Evolutionary conservation across 139 green algal species (phyloP), one percentile per base, ranked within the genome.

Genomic region (Protoeuglena noctilucae): DNA sequence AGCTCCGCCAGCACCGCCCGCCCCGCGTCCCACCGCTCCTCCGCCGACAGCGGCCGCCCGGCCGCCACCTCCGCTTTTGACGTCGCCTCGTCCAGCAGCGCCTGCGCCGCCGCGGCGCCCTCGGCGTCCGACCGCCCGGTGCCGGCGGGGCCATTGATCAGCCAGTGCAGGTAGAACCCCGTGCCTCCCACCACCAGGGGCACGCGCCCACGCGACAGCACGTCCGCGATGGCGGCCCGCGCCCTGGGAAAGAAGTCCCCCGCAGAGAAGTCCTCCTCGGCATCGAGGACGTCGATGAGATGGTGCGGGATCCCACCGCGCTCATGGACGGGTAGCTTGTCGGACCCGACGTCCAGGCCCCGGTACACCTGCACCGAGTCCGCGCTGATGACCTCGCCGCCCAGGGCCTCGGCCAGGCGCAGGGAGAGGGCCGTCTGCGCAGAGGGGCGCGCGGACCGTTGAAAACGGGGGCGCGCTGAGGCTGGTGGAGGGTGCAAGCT

Each of bases 361-460:
- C 51, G 54, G 65, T 95, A 96, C 3, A 96, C 85, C 69, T 94
- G 84, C 34, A 95, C 89, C 0, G 81, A 93, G 65, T 97, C 89
- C 3, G 89, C 89, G 51, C 76, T 90, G 54, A 97, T 85, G 29
- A 97, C 81, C 47, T 97, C 89, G 5, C 83, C 88, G n/a, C 66
- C 57, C 2, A 97, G 59, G 1, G 21, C 31, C 66, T 82, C 23
- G 1, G 89, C 89, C 26, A 97, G 65, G 24, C 48, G 46, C 29
- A 97, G 71, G 2, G 73, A 79, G 0, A 88, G 64, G 3, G 65
- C 68, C 1, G 86, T 94, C 60, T 97, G n/a, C n/a, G n/a, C n/a
- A n/a, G n/a, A n/a, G n/a, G n/a, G n/a, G n/a, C n/a, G n/a, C n/a
- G n/a, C n/a, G n/a, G n/a, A n/a, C n/a, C n/a, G n/a, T n/a, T n/a